Evolutionary conservation across 805 yeast species (phyloP), one percentile per base, ranked within the genome.

Genomic region (Trichomonascus vanleenenianus): DNA sequence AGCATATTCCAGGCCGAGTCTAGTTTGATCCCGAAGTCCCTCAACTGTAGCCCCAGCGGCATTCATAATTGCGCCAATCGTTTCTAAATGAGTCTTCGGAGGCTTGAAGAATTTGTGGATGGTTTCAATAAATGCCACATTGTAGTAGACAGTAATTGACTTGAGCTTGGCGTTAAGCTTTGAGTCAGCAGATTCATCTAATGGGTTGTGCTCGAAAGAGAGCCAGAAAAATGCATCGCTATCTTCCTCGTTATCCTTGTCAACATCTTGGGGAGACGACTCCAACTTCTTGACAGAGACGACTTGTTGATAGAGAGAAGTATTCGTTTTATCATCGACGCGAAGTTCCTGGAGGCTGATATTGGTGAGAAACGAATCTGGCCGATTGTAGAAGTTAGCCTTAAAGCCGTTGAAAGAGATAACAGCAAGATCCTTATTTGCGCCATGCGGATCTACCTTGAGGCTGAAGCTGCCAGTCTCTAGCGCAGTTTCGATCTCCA

Each of bases 31-130:
- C 0, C 97, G 81, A 51, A 93, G 70, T 1, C 94, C 97, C 57
- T 88, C 96, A 47, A 93, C 83, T 0, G 96, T 89, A 0, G 89
- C 85, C 50, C 89, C 96, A 0, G 99, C 98, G 1, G 96, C 97
- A 62, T 78, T 82, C 78, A 93, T 78, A 20, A 94, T 77, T 8
- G 93, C 93, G 32, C 88, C 91, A 18, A 93, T 79, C 0, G 97
- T 88, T 57, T 89, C 95, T 46, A 81, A 70, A 55, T 89, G 95
- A 22, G 79, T 79, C 48, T 79, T 79, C 16, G 96, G 96, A 1
- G 97, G 96, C 40, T 75, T 79, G 70, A 93, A 93, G 57, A 94
- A 91, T 47, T 62, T 66, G 12, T 76, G 72, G 42, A 93, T 71
- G 47, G 79, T 83, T 54, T 88, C 93, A 27, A 91, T 71, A 53